phyloP scores from a whole-genome alignment of 179 eudicot genomes.

The Amaranthus tricolor region DNA sequence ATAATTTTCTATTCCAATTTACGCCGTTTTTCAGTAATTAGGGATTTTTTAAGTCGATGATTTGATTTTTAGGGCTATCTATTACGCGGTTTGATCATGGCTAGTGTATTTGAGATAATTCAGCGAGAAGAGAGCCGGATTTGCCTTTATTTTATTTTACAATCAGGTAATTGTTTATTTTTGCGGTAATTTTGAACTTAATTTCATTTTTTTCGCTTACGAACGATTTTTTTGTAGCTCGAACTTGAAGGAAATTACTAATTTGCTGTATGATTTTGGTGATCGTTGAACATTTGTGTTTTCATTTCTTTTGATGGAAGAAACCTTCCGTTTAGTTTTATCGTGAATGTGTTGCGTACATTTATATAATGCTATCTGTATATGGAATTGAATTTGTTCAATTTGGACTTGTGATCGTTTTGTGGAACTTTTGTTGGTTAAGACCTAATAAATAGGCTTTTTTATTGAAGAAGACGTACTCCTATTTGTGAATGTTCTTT shows the following conservation, averaged over 20 bases:
- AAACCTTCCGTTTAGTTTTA: background rate
- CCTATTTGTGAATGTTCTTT: too few species aligned
- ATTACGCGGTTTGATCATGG: background rate
- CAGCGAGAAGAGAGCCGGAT: background rate
- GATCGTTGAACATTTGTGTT: background rate
- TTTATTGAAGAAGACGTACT: too few species aligned
- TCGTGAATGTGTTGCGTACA: background rate
- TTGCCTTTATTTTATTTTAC: background rate
- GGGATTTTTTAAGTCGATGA: background rate
- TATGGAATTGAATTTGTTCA: too few species aligned
- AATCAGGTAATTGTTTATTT: background rate
- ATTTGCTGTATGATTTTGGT: background rate
- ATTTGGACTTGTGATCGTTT: too few species aligned
- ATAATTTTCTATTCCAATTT: background rate
- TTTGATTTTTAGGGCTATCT: background rate
- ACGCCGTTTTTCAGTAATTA: constrained; percentile 3
- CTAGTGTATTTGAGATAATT: background rate
- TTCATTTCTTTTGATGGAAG: background rate
- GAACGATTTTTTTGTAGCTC: background rate
- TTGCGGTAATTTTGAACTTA: constrained; percentile 8
- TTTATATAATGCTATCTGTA: background rate
- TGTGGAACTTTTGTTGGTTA: too few species aligned
- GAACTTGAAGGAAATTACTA: background rate
- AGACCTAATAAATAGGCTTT: too few species aligned
- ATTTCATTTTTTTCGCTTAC: background rate